Percentiles rank a stretch among this genome's conserved stretches.
These are phyloP conservation scores for Fusarium proliferatum DNA, from an alignment of 2,329 filamentous ascomycete species.

Conservation along the genomic window DNA sequence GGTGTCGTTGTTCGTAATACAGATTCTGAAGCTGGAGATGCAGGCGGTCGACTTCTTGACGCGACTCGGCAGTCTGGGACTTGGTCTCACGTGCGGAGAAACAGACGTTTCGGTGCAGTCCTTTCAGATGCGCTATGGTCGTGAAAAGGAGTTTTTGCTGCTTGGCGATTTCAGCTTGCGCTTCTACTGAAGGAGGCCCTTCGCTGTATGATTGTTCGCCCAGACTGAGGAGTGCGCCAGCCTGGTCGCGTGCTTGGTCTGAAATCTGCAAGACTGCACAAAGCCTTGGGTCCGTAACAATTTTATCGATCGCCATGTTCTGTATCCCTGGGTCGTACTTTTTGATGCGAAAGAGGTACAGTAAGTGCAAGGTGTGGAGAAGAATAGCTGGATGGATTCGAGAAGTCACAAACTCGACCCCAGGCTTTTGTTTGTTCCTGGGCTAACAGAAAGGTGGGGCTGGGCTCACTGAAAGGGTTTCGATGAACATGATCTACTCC, in stretches of 20 bases:
- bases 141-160: slow-evolving; percentile 85
- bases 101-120: slow-evolving; percentile 83
- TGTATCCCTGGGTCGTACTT: background rate
- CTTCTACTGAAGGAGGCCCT: slow-evolving; percentile 56
- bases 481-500: background rate
- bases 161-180: slow-evolving; percentile 71
- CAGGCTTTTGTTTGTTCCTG: slow-evolving; percentile 22
- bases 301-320: slow-evolving; percentile 53
- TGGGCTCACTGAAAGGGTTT: background rate
- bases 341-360: background rate
- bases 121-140: slow-evolving; percentile 82
- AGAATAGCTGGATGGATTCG: background rate
- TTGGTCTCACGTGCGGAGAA: slow-evolving; percentile 88
- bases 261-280: slow-evolving; percentile 77
- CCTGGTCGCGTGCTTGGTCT: slow-evolving; percentile 78
- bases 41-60: slow-evolving; percentile 90
- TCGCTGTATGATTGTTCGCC: slow-evolving; percentile 58
- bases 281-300: slow-evolving; percentile 63
- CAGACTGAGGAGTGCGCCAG: slow-evolving; percentile 70
- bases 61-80: slow-evolving; percentile 82
- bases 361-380: background rate
- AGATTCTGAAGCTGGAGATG: slow-evolving; percentile 95
- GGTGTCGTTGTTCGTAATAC: slow-evolving; percentile 93
- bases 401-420: slow-evolving; percentile 5
- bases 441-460: slow-evolving; percentile 12